These are phyloP conservation scores for Wolfiporia cocos DNA, from an alignment of 1,284 basidiomycete genomes.

Conservation along the genomic window DNA sequence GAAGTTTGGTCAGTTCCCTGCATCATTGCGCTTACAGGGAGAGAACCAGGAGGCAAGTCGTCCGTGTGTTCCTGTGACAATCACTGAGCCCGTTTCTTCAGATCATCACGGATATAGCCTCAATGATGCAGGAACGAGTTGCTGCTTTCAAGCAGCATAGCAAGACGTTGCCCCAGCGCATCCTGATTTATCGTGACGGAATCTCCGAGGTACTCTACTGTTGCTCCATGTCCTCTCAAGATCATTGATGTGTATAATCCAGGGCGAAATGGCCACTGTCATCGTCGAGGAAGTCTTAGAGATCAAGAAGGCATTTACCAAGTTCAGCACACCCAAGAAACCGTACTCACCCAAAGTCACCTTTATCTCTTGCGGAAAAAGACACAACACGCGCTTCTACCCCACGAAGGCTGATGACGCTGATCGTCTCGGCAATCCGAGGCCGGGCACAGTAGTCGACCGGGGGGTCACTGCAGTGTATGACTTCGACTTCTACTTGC, in stretches of 20 bases:
- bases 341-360: conserved; percentile 57
- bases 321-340: conserved; percentile 37
- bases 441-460: conserved; percentile 73
- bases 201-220: conserved; percentile 19
- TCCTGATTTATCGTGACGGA: background rate
- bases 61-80: conserved; percentile 46
- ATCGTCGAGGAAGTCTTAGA: conserved; percentile 51
- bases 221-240: background rate
- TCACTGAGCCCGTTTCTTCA: conserved; percentile 20
- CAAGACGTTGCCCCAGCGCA: background rate
- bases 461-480: conserved; percentile 65
- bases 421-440: conserved; percentile 62
- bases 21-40: conserved; percentile 53
- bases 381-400: conserved; percentile 69
- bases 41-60: conserved; percentile 30
- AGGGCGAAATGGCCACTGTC: conserved; percentile 25
- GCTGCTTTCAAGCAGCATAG: background rate
- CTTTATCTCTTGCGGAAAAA: conserved; percentile 73
- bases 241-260: conserved; percentile 14
- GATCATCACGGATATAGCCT: conserved; percentile 59
- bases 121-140: conserved; percentile 67
- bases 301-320: conserved; percentile 47
- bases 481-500: conserved; percentile 74
- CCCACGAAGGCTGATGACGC: conserved; percentile 41
- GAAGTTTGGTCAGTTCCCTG: conserved; percentile 65